Base-by-base conservation (phyloP, 768 basidiomycete species). In the Pulveroboletus sp. region DNA sequence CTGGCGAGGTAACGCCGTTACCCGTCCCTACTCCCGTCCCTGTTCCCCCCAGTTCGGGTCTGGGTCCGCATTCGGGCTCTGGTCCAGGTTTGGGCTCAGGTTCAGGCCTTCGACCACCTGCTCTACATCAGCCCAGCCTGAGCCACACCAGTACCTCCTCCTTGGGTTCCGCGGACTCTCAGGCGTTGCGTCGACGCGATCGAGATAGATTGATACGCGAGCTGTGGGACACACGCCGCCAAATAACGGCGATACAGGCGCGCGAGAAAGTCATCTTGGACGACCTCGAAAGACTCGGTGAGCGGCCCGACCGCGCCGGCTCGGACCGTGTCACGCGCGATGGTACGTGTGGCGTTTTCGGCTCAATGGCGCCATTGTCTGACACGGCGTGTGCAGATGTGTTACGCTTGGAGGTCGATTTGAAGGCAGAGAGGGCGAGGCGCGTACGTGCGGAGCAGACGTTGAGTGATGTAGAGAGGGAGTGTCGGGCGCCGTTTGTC, bases 401-500 rank as follows among this genome's bases (percentile, higher is more conserved):
- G 20, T 7, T 51, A 20, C 52, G 58, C 21, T 45, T 76, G 2
- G 65, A 75, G 43, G 41, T 39, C 5, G 68, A 77, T 25, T 48
- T 80, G 20, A 62, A 43, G 24, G 51, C 53, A 3, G 78, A 79
- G 61, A 66, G 65, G 13, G 52, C 52, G 37, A 57, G 53, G 43
- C 63, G 78, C 31, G 29, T 62, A n/a, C 72, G 72, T 47, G 73
- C 72, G 4, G 82, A 83, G 51, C 63, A 58, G 12, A 62, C 66
- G 13, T 53, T 82, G 49, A 57, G 54, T 40, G 80, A 81, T 19
- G 66, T 84, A 14, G 66, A 74, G 51, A 65, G 70, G 38, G 82
- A 84, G 59, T 73, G 74, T 43, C 66, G 62, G 43, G 60, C 69
- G 47, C 82, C 81, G 14, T 85, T 84, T 51, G 67, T 82, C 34